Conservation (phyloP, 129 eudicot genomes). For the Cynara cardunculus region DNA sequence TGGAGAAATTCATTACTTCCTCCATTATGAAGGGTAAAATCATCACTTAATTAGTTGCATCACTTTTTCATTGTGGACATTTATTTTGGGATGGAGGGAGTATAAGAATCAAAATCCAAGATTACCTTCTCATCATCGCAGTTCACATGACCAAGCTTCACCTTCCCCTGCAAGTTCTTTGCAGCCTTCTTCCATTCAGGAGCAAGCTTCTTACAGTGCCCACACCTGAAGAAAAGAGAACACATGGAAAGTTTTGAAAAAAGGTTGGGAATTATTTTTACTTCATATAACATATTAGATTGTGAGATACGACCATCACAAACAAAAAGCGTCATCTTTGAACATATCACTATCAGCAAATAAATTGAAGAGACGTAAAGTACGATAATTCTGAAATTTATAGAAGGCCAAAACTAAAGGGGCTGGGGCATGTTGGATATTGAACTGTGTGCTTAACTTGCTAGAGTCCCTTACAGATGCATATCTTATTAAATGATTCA, state of each 20-base stretch:
- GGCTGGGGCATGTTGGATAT: background rate
- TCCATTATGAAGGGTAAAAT: background rate
- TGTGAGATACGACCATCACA: background rate
- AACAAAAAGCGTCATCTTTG: background rate
- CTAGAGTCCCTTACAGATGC: background rate
- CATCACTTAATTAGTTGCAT: background rate
- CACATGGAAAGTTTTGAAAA: background rate
- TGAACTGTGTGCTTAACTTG: background rate
- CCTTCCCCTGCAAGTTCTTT: conserved; percentile 86
- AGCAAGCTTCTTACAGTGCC: conserved; percentile 98
- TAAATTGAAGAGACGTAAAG: background rate
- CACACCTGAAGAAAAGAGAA: conserved; percentile 60
- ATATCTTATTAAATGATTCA: background rate
- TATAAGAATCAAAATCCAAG: background rate
- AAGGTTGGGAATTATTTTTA: background rate
- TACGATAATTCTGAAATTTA: background rate
- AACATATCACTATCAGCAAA: background rate
- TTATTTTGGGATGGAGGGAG: background rate
- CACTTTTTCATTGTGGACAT: background rate
- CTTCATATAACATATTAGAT: background rate
- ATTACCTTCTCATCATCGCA: conserved; percentile 89
- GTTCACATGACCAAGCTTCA: conserved; percentile 91
- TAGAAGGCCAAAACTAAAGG: background rate
- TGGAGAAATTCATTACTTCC: background rate
- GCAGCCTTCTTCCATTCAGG: conserved; percentile 99